Evolutionary conservation across 2,329 filamentous ascomycete species (phyloP).

Genomic region (Fusarium sp.): DNA sequence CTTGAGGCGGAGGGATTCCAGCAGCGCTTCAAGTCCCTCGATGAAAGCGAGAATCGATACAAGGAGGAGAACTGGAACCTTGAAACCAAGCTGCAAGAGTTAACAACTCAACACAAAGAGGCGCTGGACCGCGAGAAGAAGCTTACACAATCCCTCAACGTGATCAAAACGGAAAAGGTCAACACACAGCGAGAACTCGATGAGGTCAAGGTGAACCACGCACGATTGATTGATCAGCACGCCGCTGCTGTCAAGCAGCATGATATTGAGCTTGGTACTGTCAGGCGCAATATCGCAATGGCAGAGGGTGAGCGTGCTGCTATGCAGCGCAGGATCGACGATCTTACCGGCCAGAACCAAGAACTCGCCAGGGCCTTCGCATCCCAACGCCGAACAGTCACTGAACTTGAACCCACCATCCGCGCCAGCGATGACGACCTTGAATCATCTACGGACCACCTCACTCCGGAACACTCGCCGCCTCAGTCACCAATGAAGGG

Average conservation of each 20-base stretch:
- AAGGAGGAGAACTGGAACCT: constrained; percentile 99
- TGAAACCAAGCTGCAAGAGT: constrained; percentile 90
- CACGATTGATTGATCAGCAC: constrained; percentile 85
- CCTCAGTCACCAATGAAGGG: constrained; percentile 91
- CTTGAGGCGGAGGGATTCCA: constrained; percentile 82
- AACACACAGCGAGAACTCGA: constrained; percentile 87
- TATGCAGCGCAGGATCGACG: constrained; percentile 87
- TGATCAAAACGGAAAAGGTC: constrained; percentile 79
- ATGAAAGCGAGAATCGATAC: constrained; percentile 94
- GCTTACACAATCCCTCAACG: constrained; percentile 76
- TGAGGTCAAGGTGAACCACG: constrained; percentile 82
- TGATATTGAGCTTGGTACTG: constrained; percentile 86
- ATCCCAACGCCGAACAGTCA: constrained; percentile 73
- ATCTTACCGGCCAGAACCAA: constrained; percentile 87
- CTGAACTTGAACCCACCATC: constrained; percentile 71
- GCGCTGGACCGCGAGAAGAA: constrained; percentile 85
- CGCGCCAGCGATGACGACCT: constrained; percentile 71
- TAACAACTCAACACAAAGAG: constrained; percentile 78
- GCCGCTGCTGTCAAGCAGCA: constrained; percentile 80
- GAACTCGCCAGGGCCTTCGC: constrained; percentile 89
- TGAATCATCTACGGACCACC: constrained; percentile 73
- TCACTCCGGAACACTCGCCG: constrained; percentile 89
- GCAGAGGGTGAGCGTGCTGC: constrained; percentile 82
- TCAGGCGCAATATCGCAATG: constrained; percentile 81
- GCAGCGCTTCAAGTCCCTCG: constrained; percentile 82